Evolutionary conservation across 2,329 filamentous ascomycete genomes (phyloP).

Genomic region (Aaosphaeria pasadenensis): DNA sequence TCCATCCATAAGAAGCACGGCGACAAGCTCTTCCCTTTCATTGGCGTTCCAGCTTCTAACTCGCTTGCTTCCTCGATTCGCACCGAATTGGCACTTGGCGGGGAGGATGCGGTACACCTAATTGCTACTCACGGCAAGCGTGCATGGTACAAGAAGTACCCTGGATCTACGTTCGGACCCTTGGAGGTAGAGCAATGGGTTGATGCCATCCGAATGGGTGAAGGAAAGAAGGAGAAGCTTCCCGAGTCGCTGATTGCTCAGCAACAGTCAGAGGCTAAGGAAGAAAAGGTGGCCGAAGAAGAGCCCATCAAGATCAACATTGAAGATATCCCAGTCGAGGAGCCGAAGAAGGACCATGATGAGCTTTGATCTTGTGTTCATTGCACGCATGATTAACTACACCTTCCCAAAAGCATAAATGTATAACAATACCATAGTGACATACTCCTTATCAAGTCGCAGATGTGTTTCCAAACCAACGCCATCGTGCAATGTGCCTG

Average conservation of each 20-base stretch:
- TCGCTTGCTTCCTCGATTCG: constrained; percentile 55
- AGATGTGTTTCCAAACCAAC: too few species aligned
- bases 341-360: constrained; percentile 3
- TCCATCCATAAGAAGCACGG: constrained; percentile 75
- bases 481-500: too few species aligned
- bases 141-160: constrained; percentile 79
- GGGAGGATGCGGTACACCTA: constrained; percentile 60
- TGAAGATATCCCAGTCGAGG: constrained; percentile 24
- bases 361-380: constrained; percentile 2
- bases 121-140: constrained; percentile 83
- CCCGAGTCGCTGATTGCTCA: constrained; percentile 46
- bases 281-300: constrained; percentile 21
- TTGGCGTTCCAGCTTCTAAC: constrained; percentile 65
- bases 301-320: constrained; percentile 31
- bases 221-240: constrained; percentile 73
- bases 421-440: too few species aligned
- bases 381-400: too few species aligned
- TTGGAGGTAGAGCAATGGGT: constrained; percentile 78
- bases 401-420: too few species aligned
- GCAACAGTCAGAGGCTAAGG: constrained; percentile 14
- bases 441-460: too few species aligned
- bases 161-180: constrained; percentile 54
- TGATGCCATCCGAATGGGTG: constrained; percentile 85
- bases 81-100: constrained; percentile 59
- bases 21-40: constrained; percentile 76